A percentile compares a stretch with the other conserved stretches of the same genome.
Evolutionary conservation across 2,329 filamentous ascomycete genomes (phyloP).

Genomic region (Aspergillus amoenus): DNA sequence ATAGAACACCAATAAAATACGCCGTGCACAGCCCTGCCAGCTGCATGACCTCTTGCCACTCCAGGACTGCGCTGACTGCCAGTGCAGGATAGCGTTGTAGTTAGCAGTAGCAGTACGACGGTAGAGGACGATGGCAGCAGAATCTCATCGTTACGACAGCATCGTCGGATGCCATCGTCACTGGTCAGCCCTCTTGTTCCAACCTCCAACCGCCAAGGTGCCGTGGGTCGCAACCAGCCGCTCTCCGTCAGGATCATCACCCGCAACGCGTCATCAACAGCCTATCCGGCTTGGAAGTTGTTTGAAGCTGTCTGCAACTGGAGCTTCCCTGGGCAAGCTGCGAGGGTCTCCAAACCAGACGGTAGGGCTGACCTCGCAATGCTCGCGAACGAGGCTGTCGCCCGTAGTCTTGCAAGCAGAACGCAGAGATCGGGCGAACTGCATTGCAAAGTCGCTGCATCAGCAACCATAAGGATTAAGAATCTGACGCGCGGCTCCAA

Average conservation of each 20-base stretch:
- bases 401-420: no score
- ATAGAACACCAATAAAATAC: neutral
- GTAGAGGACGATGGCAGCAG: neutral
- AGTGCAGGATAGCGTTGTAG: neutral
- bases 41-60: neutral
- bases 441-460: neutral
- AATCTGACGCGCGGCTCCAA: slow-evolving; percentile 8
- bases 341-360: neutral
- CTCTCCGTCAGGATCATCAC: neutral
- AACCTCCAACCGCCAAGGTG: neutral
- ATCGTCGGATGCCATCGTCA: neutral
- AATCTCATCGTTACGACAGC: neutral
- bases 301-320: neutral
- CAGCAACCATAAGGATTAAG: neutral
- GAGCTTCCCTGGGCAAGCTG: neutral
- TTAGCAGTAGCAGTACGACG: no score
- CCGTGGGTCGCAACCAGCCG: slow-evolving; percentile 2
- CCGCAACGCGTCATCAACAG: slow-evolving; percentile 4
- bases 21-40: neutral
- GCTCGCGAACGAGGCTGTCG: no score
- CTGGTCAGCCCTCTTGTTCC: neutral
- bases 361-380: neutral
- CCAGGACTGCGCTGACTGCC: neutral
- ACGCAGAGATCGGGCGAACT: no score
- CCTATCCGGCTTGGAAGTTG: neutral